Conservation (phyloP, 257 asterid genomes). For the Solanum boliviense region DNA sequence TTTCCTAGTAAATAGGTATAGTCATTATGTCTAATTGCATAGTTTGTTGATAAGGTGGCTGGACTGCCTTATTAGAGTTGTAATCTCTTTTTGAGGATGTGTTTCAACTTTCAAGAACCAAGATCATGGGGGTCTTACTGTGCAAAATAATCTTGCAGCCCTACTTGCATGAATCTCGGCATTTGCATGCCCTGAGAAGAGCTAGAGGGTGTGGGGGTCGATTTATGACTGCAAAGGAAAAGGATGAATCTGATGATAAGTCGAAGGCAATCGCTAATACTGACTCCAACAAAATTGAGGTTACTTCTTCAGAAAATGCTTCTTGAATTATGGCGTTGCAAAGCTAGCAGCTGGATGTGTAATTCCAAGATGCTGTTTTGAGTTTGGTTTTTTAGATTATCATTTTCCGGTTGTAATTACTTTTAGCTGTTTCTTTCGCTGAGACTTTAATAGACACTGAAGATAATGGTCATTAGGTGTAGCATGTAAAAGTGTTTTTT, state of each 20-base stretch:
- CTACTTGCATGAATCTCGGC: constrained; percentile 91
- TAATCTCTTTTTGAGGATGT: not conserved
- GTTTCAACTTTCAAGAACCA: not conserved
- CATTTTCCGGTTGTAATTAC: not conserved
- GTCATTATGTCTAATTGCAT: not conserved
- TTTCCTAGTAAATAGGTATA: not conserved
- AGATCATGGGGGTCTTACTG: not conserved
- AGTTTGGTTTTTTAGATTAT: not conserved
- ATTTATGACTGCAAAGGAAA: constrained; percentile 33
- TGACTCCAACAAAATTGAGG: constrained; percentile 20
- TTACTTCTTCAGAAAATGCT: constrained; percentile 21
- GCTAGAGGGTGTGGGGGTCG: constrained; percentile 88
- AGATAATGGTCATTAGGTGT: not conserved
- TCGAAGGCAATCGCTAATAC: constrained; percentile 29
- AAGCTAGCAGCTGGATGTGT: not conserved
- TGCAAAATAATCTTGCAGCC: constrained; percentile 47
- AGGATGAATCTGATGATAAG: constrained; percentile 34
- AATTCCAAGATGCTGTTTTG: not conserved
- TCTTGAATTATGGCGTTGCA: constrained; percentile 14
- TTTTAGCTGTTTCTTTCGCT: not conserved
- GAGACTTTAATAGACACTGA: not conserved
- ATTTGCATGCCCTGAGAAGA: constrained; percentile 79
- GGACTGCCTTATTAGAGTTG: not conserved
- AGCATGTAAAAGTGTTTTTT: not conserved
- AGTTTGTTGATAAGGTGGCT: not conserved